phyloP scores from a whole-genome alignment of 768 basidiomycete species.

The Suillus bovinus region DNA sequence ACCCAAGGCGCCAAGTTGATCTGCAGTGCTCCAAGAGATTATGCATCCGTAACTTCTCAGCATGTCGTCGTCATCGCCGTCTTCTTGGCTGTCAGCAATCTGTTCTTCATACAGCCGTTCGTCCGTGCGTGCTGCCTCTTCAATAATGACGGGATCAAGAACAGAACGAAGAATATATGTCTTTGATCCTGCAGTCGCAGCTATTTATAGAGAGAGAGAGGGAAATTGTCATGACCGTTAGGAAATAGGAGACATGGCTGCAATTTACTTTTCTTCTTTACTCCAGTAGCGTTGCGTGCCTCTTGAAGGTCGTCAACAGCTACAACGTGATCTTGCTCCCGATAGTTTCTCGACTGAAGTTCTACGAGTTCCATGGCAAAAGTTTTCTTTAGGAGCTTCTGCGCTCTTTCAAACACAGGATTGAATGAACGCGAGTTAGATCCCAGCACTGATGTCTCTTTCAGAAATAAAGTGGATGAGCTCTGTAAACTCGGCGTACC shows the following conservation, averaged over 20 bases:
- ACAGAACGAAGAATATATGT: constrained; percentile 82
- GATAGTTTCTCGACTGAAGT: constrained; percentile 57
- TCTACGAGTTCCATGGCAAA: constrained; percentile 89
- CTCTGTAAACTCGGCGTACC: constrained; percentile 38
- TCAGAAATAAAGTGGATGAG: neutral
- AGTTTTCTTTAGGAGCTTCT: constrained; percentile 57
- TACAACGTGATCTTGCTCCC: constrained; percentile 32
- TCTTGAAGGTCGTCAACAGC: constrained; percentile 47
- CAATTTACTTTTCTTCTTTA: constrained; percentile 65
- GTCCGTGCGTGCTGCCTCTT: constrained; percentile 55
- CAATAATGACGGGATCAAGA: constrained; percentile 63
- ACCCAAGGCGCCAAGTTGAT: constrained; percentile 71
- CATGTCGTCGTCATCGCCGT: constrained; percentile 50
- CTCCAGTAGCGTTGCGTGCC: constrained; percentile 49
- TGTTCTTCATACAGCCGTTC: constrained; percentile 45
- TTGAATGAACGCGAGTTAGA: constrained; percentile 59
- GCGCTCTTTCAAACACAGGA: constrained; percentile 62
- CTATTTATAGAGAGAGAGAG: constrained; percentile 35
- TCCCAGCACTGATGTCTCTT: constrained; percentile 45
- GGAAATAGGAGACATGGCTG: constrained; percentile 3
- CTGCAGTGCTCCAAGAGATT: constrained; percentile 67
- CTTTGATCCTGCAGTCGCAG: constrained; percentile 62
- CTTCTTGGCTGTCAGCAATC: constrained; percentile 48
- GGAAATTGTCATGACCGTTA: neutral
- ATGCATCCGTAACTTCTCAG: constrained; percentile 63